These are phyloP conservation scores for Polysphondylium violaceum DNA, from an alignment of 78 protist species.

Conservation along the genomic window DNA sequence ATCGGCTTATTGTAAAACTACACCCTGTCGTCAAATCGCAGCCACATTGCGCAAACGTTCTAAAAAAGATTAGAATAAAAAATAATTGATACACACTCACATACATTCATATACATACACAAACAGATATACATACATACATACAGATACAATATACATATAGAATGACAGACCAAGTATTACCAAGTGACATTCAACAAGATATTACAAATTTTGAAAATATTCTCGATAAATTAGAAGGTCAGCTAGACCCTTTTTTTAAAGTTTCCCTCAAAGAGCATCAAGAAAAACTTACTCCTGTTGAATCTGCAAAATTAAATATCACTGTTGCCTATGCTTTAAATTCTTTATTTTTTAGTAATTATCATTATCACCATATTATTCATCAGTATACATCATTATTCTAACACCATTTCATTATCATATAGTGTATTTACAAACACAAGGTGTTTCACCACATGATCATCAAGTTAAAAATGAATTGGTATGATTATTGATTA, in stretches of 20 bases:
- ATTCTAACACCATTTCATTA: neutral
- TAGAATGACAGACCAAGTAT: slow-evolving; percentile 32
- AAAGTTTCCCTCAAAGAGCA: slow-evolving; percentile 54
- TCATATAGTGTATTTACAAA: slow-evolving; percentile 70
- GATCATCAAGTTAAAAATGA: slow-evolving; percentile 56
- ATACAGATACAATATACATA: neutral
- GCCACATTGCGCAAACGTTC: too few relatives aligned
- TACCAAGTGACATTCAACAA: slow-evolving; percentile 56
- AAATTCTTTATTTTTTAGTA: slow-evolving; percentile 70
- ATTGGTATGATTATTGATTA: neutral
- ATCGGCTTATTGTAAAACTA: too few relatives aligned
- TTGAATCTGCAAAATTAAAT: slow-evolving; percentile 59
- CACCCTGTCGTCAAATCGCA: too few relatives aligned
- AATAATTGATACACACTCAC: too few relatives aligned
- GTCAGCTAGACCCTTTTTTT: slow-evolving; percentile 56
- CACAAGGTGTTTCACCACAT: slow-evolving; percentile 77
- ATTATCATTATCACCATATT: neutral
- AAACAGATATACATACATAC: too few relatives aligned
- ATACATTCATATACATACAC: too few relatives aligned
- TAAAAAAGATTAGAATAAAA: too few relatives aligned
- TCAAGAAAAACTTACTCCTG: slow-evolving; percentile 26
- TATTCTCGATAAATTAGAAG: slow-evolving; percentile 32
- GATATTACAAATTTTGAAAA: slow-evolving; percentile 58
- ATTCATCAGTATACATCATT: neutral
- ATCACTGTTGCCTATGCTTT: slow-evolving; percentile 57